Conservation (phyloP, 2,329 filamentous ascomycete species). For the Colletotrichum simmondsii region DNA sequence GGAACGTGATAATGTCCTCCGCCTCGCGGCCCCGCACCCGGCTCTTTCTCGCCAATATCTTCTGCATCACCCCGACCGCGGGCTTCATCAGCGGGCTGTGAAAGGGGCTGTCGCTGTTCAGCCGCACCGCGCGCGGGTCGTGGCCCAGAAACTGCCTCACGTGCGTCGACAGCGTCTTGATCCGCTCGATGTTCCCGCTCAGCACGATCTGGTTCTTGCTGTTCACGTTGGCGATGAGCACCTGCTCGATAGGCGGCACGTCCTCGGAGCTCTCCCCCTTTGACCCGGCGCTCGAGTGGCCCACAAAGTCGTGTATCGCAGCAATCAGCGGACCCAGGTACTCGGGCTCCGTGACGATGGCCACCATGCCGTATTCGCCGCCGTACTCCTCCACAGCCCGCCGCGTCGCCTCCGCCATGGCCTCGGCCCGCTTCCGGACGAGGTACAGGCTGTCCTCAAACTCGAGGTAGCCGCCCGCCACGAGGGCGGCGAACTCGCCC, state of each 20-base stretch:
- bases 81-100: slow-evolving; percentile 93
- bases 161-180: slow-evolving; percentile 84
- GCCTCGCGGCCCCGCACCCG: slow-evolving; percentile 62
- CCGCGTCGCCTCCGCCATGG: slow-evolving; percentile 82
- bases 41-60: slow-evolving; percentile 71
- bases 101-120: slow-evolving; percentile 91
- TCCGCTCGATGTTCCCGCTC: slow-evolving; percentile 85
- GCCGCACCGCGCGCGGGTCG: slow-evolving; percentile 85
- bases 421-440: slow-evolving; percentile 80
- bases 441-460: slow-evolving; percentile 83
- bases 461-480: slow-evolving; percentile 82
- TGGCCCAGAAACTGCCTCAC: slow-evolving; percentile 90
- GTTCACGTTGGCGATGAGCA: slow-evolving; percentile 93
- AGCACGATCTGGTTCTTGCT: slow-evolving; percentile 96
- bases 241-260: slow-evolving; percentile 83
- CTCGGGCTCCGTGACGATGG: slow-evolving; percentile 86
- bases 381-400: slow-evolving; percentile 74
- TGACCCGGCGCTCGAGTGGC: slow-evolving; percentile 71
- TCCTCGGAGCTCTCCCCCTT: slow-evolving; percentile 76
- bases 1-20: slow-evolving; percentile 78
- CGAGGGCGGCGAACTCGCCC: slow-evolving; percentile 92
- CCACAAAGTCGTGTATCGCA: slow-evolving; percentile 83
- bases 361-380: slow-evolving; percentile 94
- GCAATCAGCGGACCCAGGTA: slow-evolving; percentile 77
- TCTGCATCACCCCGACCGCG: slow-evolving; percentile 78